These are phyloP conservation scores for Gastrodia elata DNA, from an alignment of 106 monocot species.

Conservation along the genomic window DNA sequence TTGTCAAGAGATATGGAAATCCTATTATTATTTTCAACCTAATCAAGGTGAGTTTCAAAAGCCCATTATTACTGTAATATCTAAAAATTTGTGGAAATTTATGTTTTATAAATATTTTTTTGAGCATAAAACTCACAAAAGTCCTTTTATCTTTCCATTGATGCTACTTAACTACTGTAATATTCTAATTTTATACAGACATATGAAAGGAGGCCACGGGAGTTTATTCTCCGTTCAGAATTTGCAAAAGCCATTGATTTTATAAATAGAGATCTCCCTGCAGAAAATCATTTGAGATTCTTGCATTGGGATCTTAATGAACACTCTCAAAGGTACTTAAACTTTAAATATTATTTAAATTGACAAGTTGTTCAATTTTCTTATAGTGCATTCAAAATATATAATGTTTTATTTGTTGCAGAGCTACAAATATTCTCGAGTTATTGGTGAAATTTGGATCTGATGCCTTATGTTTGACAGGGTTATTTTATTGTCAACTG, in stretches of 20 bases:
- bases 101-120: not conserved
- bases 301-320: conserved; percentile 91
- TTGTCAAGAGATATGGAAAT: conserved; percentile 83
- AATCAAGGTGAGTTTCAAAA: conserved; percentile 58
- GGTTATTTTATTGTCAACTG: conserved; percentile 57
- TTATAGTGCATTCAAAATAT: not conserved
- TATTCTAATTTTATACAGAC: conserved; percentile 20
- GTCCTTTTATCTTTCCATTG: not conserved
- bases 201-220: conserved; percentile 66
- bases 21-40: conserved; percentile 90
- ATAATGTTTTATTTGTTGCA: conserved; percentile 17
- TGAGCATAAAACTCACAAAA: not conserved
- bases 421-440: conserved; percentile 42
- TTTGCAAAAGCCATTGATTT: conserved; percentile 65
- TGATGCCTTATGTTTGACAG: conserved; percentile 60
- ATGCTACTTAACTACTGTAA: not conserved
- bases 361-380: not conserved
- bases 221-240: conserved; percentile 66
- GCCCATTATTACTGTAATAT: not conserved
- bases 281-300: conserved; percentile 53
- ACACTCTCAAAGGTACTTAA: conserved; percentile 51
- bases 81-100: not conserved
- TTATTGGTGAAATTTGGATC: conserved; percentile 51
- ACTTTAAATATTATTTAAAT: not conserved
- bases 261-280: conserved; percentile 52